These are phyloP conservation scores for Coemansia sp. DNA, from an alignment of 192 early-diverging fungal genomes.

Conservation along the genomic window DNA sequence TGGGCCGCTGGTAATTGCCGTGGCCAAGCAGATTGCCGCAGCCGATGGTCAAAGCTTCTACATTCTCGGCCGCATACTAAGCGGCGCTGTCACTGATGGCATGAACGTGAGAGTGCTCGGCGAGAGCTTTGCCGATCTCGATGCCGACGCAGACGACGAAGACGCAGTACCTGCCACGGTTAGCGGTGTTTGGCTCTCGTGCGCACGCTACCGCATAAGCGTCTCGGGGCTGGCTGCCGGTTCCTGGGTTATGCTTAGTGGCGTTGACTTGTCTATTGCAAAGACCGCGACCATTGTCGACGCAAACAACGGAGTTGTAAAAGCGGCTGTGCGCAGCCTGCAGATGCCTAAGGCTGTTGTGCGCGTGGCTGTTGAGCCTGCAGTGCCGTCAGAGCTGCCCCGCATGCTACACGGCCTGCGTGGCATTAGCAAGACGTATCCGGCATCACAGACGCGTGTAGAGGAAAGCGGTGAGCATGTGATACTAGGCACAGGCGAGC, in stretches of 20 bases:
- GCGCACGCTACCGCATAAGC: conserved; percentile 76
- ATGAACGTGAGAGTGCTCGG: conserved; percentile 88
- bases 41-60: conserved; percentile 83
- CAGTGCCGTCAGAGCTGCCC: conserved; percentile 96
- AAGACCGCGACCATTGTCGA: conserved; percentile 94
- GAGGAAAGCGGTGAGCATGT: conserved; percentile 99
- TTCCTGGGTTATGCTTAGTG: conserved; percentile 84
- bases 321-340: conserved; percentile 82
- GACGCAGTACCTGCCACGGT: conserved; percentile 83
- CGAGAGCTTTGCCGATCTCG: conserved; percentile 73
- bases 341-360: conserved; percentile 82
- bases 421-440: conserved; percentile 94
- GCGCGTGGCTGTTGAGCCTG: conserved; percentile 96
- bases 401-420: conserved; percentile 97
- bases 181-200: conserved; percentile 67
- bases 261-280: conserved; percentile 89
- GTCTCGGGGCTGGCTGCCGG: conserved; percentile 81
- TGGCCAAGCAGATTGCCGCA: conserved; percentile 89
- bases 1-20: conserved; percentile 90
- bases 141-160: conserved; percentile 71
- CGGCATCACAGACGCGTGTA: conserved; percentile 82
- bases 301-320: conserved; percentile 37
- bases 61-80: conserved; percentile 92
- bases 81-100: conserved; percentile 75
- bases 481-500: conserved; percentile 89